phyloP scores from a whole-genome alignment of 768 basidiomycete genomes.

The Filobasidium wieringae region DNA sequence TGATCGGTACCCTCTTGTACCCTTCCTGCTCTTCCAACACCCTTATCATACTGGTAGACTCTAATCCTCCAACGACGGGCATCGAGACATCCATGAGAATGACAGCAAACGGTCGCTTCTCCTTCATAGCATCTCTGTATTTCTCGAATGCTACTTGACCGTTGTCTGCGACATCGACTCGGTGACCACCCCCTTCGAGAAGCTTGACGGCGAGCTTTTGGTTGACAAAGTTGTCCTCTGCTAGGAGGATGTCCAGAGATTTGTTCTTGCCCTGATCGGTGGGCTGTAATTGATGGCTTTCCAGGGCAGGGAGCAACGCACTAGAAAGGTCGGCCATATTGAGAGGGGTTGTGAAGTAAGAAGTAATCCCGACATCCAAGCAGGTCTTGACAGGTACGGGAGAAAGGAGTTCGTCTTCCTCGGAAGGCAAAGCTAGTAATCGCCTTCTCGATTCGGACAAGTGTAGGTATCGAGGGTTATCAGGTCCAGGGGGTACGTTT shows the following conservation, averaged over 20 bases:
- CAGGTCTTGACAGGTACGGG: constrained; percentile 76
- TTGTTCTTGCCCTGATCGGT: constrained; percentile 75
- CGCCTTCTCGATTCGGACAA: constrained; percentile 27
- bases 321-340: constrained; percentile 77
- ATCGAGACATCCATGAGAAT: constrained; percentile 91
- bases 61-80: constrained; percentile 88
- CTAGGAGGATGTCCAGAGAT: constrained; percentile 81
- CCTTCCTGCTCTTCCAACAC: constrained; percentile 64
- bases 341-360: constrained; percentile 85
- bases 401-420: constrained; percentile 30
- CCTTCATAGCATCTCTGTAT: constrained; percentile 41
- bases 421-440: constrained; percentile 31
- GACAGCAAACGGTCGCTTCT: constrained; percentile 71
- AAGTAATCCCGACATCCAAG: constrained; percentile 87
- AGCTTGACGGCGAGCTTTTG: constrained; percentile 86
- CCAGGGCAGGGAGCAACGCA: constrained; percentile 84
- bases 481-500: constrained; percentile 40
- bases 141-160: constrained; percentile 83
- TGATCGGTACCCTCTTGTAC: constrained; percentile 70
- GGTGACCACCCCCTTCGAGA: constrained; percentile 87
- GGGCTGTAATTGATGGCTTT: constrained; percentile 83
- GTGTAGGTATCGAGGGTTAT: constrained; percentile 36
- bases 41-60: constrained; percentile 86
- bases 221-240: constrained; percentile 78
- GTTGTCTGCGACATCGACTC: constrained; percentile 94